Conservation (phyloP, 2,329 filamentous ascomycete species). For the Clonostachys solani region DNA sequence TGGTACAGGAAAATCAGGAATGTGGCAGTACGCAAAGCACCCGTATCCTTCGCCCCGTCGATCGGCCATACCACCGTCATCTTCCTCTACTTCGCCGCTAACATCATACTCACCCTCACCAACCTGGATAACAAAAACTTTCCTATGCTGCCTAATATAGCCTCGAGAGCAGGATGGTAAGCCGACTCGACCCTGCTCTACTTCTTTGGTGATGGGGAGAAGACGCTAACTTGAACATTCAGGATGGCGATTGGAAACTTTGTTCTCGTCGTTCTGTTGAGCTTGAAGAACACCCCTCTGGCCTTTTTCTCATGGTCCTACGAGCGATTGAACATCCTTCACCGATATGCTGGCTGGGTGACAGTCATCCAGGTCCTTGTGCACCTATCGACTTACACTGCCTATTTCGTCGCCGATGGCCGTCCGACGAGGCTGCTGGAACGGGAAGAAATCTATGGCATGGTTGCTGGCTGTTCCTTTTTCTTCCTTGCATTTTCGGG, state of each 20-base stretch:
- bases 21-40: slow-evolving; percentile 15
- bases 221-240: background rate
- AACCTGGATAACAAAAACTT: slow-evolving; percentile 23
- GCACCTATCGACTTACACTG: slow-evolving; percentile 38
- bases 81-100: slow-evolving; percentile 22
- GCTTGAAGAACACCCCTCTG: slow-evolving; percentile 55
- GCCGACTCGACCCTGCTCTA: slow-evolving; percentile 2
- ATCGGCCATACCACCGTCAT: slow-evolving; percentile 22
- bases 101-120: slow-evolving; percentile 23
- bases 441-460: slow-evolving; percentile 38
- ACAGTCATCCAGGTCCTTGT: slow-evolving; percentile 39
- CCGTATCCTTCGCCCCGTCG: slow-evolving; percentile 15
- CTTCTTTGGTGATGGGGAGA: background rate
- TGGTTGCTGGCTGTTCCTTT: slow-evolving; percentile 40
- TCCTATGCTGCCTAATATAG: slow-evolving; percentile 23
- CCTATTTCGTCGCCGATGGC: slow-evolving; percentile 26
- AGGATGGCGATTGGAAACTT: slow-evolving; percentile 41
- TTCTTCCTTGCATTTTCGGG: slow-evolving; percentile 37
- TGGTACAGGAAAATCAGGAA: slow-evolving; percentile 17
- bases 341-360: slow-evolving; percentile 46
- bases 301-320: slow-evolving; percentile 50
- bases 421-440: slow-evolving; percentile 24
- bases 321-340: slow-evolving; percentile 53
- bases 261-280: slow-evolving; percentile 46
- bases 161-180: slow-evolving; percentile 31